Evolutionary conservation across 73 alveolate genomes (phyloP), one percentile per base, ranked within the genome.

Genomic region (Breviolum minutum): DNA sequence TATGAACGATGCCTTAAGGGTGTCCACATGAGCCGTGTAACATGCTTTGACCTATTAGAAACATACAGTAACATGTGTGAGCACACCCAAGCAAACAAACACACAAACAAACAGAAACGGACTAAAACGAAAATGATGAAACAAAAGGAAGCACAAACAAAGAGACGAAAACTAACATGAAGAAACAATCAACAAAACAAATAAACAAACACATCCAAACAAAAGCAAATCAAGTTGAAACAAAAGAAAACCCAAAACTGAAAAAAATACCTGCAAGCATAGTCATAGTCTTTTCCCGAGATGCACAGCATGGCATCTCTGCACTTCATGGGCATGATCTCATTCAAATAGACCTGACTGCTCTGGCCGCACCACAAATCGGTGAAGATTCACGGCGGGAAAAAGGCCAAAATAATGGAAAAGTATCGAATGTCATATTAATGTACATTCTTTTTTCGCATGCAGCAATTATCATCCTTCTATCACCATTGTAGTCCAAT

Each of bases 231-330:
- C 54, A 40, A 40, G 54, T 40, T 40, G 54, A 40, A 40, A 40
- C 54, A 40, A 40, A 40, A 40, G 54, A 40, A 40, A 40, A 40
- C 54, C 54, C 77, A 22, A 22, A 68, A 22, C 77, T 68, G n/a
- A n/a, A 40, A 40, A 40, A 8, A 13, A 68, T 68, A 77, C 24
- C 12, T 26, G 63, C 86, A 10, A 30, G 64, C 87, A 73, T 19
- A 24, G 48, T 73, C 48, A 73, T 10, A 79, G 8, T n/a, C 27
- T 32, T 0, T 5, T 19, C 48, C 13, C 71, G 17, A 81, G 90
- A 29, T 81, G 70, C 90, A 48, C 71, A 81, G 66, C 90, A 81
- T 81, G 12, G 90, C 90, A 54, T 81, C 90, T 54, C 90, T 32
- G 69, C 90, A 81, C 40, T 54, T 81, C 48, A 54, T 32, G 6